phyloP scores from a whole-genome alignment of 1,284 basidiomycete genomes.

The Bondarzewia mesenterica region DNA sequence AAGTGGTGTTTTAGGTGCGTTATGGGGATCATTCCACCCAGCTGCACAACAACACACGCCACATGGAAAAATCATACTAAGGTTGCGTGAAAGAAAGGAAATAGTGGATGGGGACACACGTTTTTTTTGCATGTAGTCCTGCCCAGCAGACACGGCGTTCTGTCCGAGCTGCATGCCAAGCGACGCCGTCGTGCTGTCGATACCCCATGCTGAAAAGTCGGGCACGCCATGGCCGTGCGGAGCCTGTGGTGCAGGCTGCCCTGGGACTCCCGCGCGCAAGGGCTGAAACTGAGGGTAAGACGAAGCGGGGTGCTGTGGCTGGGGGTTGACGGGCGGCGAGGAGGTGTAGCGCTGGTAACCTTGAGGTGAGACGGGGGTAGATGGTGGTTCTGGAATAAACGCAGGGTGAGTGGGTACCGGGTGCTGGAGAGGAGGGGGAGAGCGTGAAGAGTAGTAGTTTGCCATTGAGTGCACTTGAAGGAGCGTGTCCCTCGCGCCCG shows the following conservation, averaged over 20 bases:
- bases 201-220: constrained; percentile 69
- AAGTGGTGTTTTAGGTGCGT: constrained; percentile 88
- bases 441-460: constrained; percentile 41
- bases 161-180: constrained; percentile 95
- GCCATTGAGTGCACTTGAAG: constrained; percentile 23
- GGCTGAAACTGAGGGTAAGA: constrained; percentile 22
- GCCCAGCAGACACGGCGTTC: constrained; percentile 87
- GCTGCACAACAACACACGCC: constrained; percentile 33
- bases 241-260: constrained; percentile 18
- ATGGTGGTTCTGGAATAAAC: constrained; percentile 83
- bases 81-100: background rate
- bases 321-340: constrained; percentile 34
- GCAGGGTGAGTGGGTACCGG: constrained; percentile 87
- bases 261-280: constrained; percentile 20
- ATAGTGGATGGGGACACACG: constrained; percentile 31
- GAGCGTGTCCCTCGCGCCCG: background rate
- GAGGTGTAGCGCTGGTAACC: constrained; percentile 71
- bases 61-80: background rate
- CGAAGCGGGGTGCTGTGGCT: constrained; percentile 21
- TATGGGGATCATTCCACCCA: constrained; percentile 72
- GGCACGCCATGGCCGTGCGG: constrained; percentile 20
- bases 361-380: constrained; percentile 68
- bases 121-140: constrained; percentile 93
- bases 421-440: constrained; percentile 80
- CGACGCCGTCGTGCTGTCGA: constrained; percentile 92